Evolutionary conservation across 441 rosid species (phyloP), one percentile per base, ranked within the genome.

Genomic region (Pelargonium australe): DNA sequence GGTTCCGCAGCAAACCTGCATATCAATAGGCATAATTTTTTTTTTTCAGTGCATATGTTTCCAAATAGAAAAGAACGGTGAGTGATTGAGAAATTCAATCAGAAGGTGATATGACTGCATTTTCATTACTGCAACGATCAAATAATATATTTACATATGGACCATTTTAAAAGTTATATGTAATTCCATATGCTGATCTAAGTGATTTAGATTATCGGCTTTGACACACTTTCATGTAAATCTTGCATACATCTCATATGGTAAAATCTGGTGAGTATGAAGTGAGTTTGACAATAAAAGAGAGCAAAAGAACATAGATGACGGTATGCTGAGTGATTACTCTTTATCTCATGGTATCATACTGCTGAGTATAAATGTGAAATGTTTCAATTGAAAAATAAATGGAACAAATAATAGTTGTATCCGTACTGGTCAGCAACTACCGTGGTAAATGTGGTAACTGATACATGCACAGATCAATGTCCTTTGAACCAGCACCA

Each of bases 1-100:
- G 63, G 63, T 58, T 58, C 23, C 63, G 63, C 63, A 58, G 63
- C 63, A 58, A 58, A 58, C 63, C 63, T 58, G 63, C 63, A 58
- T 31, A 20, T 19, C 31, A 58, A 58, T 51, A 58, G 31, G 63
- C 25, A 58, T 2, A 19, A 31, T 58, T 58, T 58, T 20, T 20
- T 20, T 12, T 43, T 43, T 58, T 58, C 63, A 58, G 34, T 31
- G 37, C 37, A 31, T 31, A 31, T 31, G 37, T 31, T 31, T 31
- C 37, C 37, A 31, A 31, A 31, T 31, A 31, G 37, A 31, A 31
- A 31, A 5, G 37, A 31, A 31, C 3, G 37, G 5, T 31, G 37
- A 31, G 37, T 31, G 61, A 9, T 55, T 14, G 7, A 55, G 23
- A 55, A 14, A 14, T 14, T 16, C 10, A 55, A 55, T 20, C 7